phyloP scores from a whole-genome alignment of 768 basidiomycete genomes.

The Nidula microcarpa region DNA sequence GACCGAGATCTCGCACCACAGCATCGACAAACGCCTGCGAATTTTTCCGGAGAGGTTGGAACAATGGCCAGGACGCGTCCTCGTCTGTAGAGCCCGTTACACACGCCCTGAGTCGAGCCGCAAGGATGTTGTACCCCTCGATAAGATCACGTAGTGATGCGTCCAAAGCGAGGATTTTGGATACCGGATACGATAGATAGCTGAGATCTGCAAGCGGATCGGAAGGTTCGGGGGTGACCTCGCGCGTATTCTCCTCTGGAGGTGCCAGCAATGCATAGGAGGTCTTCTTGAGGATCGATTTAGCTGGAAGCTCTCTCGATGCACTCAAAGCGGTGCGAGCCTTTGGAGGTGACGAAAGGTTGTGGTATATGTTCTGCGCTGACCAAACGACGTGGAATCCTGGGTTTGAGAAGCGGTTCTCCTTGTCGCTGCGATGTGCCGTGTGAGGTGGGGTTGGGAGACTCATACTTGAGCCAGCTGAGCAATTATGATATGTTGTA shows the following conservation, averaged over 20 bases:
- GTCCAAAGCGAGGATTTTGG: slow-evolving; percentile 48
- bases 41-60: slow-evolving; percentile 64
- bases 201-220: slow-evolving; percentile 59
- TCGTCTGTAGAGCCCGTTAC: slow-evolving; percentile 43
- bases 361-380: not conserved
- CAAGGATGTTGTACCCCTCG: slow-evolving; percentile 71
- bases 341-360: not conserved
- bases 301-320: slow-evolving; percentile 17
- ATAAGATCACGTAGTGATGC: slow-evolving; percentile 56
- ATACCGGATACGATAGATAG: slow-evolving; percentile 67
- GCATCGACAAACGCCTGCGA: slow-evolving; percentile 48
- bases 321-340: not conserved
- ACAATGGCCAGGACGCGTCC: slow-evolving; percentile 67
- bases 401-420: not conserved
- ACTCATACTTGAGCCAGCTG: not conserved
- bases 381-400: not conserved
- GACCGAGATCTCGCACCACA: slow-evolving; percentile 65
- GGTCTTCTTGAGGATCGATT: slow-evolving; percentile 72
- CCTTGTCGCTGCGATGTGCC: not conserved
- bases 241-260: slow-evolving; percentile 46
- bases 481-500: not conserved
- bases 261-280: slow-evolving; percentile 28
- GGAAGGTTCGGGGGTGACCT: slow-evolving; percentile 74
- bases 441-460: not conserved
- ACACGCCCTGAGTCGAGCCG: slow-evolving; percentile 55